Evolutionary conservation across 169 alveolate species (phyloP).

Genomic region (Amoebophrya sp.): DNA sequence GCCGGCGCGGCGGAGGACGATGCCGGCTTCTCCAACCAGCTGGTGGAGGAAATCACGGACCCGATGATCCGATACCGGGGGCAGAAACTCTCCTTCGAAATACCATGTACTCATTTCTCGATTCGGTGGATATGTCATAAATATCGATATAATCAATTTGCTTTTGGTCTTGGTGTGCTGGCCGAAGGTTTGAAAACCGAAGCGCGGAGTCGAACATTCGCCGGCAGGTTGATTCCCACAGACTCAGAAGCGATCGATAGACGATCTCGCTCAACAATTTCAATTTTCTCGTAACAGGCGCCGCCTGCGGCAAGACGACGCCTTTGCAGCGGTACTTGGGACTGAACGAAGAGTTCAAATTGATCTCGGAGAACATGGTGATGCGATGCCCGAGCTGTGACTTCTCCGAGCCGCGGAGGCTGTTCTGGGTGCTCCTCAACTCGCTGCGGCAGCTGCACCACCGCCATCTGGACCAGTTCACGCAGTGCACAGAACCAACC

Average conservation of each 20-base stretch:
- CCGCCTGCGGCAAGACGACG: neutral
- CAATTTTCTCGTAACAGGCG: neutral
- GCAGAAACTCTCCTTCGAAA: neutral
- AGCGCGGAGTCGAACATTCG: neutral
- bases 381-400: neutral
- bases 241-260: no score
- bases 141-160: no score
- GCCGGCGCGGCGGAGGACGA: neutral
- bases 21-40: neutral
- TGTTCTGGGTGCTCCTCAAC: neutral
- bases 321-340: neutral
- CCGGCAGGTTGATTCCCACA: neutral
- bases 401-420: neutral
- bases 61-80: neutral
- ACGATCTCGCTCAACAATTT: neutral
- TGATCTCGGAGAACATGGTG: neutral
- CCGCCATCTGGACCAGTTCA: neutral
- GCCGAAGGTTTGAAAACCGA: neutral
- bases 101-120: neutral
- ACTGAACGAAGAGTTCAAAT: neutral
- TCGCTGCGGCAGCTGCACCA: neutral
- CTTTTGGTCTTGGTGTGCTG: no score
- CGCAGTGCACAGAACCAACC: neutral
- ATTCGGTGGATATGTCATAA: neutral
- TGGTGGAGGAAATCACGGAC: neutral